phyloP scores from a whole-genome alignment of 192 early-diverging fungal genomes.

The Neocallimastix lanati region DNA sequence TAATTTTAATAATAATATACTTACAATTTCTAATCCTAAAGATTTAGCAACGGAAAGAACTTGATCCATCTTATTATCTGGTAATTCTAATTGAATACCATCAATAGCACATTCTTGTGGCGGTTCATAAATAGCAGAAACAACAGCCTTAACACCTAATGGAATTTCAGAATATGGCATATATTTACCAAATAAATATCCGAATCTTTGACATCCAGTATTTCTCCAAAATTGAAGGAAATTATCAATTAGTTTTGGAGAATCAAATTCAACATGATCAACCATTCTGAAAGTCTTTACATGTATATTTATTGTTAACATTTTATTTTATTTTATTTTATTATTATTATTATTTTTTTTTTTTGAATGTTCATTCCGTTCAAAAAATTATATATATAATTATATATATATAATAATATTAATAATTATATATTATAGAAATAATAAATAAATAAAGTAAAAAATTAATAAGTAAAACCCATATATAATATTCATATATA shows the following conservation, averaged over 20 bases:
- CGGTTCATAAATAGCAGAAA: slow-evolving; percentile 86
- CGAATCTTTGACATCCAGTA: slow-evolving; percentile 77
- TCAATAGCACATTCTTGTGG: slow-evolving; percentile 64
- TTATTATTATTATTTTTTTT: too few relatives aligned
- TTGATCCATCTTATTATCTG: slow-evolving; percentile 9
- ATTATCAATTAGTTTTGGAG: slow-evolving; percentile 50
- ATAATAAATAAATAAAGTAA: too few relatives aligned
- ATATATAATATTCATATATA: too few relatives aligned
- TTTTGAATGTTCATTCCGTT: too few relatives aligned
- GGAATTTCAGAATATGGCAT: slow-evolving; percentile 80
- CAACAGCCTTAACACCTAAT: slow-evolving; percentile 87
- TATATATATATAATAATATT: too few relatives aligned
- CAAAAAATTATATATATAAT: too few relatives aligned
- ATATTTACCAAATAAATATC: slow-evolving; percentile 85
- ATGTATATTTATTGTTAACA: too few relatives aligned
- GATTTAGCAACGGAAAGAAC: slow-evolving; percentile 15
- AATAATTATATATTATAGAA: too few relatives aligned
- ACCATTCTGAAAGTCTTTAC: slow-evolving; percentile 82
- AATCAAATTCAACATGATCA: slow-evolving; percentile 91
- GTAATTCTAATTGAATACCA: slow-evolving; percentile 35
- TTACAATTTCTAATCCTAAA: slow-evolving; percentile 20
- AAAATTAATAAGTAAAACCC: too few relatives aligned
- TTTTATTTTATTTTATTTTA: too few relatives aligned
- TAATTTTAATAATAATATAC: too few relatives aligned
- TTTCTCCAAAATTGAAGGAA: slow-evolving; percentile 74